Evolutionary conservation across 192 early-diverging fungal species (phyloP).

Genomic region (Coemansia sp.): DNA sequence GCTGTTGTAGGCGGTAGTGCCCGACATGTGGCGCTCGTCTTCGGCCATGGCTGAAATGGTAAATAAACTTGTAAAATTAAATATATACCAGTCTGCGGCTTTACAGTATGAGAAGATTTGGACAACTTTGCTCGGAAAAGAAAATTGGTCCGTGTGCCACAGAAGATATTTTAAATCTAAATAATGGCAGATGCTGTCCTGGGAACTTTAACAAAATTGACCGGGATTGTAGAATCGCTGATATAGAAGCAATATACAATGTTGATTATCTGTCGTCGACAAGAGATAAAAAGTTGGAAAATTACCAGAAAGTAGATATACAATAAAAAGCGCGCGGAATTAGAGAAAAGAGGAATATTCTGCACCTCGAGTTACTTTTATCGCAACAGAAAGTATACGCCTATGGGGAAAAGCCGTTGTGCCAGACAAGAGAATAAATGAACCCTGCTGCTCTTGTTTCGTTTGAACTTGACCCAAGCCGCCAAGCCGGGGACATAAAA

Average conservation of each 20-base stretch:
- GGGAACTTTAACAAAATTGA: too few relatives aligned
- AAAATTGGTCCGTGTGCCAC: too few relatives aligned
- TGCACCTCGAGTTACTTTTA: too few relatives aligned
- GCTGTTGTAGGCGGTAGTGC: slow-evolving; percentile 1
- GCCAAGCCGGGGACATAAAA: not conserved
- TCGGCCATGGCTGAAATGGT: not conserved
- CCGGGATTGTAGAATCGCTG: too few relatives aligned
- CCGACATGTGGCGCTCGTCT: slow-evolving; percentile 17
- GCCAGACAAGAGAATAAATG: not conserved
- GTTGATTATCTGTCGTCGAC: too few relatives aligned
- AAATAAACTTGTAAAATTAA: not conserved
- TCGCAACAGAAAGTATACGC: too few relatives aligned
- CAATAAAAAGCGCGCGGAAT: not conserved
- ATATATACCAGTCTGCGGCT: not conserved
- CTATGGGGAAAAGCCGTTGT: too few relatives aligned
- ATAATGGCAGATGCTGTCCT: too few relatives aligned
- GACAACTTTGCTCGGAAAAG: not conserved
- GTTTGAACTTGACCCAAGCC: not conserved
- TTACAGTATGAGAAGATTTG: not conserved
- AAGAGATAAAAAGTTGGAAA: too few relatives aligned
- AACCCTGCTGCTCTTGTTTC: not conserved
- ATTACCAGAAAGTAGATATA: not conserved
- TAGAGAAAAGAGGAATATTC: too few relatives aligned
- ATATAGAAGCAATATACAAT: too few relatives aligned
- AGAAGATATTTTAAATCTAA: too few relatives aligned